Evolutionary conservation across 2,329 filamentous ascomycete species (phyloP), one percentile per base, ranked within the genome.

Genomic region (Fusarium sp.): DNA sequence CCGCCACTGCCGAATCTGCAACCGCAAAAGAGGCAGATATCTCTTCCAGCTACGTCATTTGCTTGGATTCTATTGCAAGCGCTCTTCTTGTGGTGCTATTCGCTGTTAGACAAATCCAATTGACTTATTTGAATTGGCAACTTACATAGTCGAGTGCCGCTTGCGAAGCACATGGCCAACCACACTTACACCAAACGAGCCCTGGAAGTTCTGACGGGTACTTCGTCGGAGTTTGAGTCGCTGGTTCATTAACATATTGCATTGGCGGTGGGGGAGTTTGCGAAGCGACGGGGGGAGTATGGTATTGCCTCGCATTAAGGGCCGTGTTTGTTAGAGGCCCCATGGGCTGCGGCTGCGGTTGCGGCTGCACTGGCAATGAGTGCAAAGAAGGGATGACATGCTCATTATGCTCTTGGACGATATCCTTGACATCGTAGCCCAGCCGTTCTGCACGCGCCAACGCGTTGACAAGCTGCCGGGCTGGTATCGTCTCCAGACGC

Each of bases 401-500:
- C 67, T 86, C 84, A 18, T 75, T 73, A 42, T 74, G 62, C 19
- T 73, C 84, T 37, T 86, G 83, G 18, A 88, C 80, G 6, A 88
- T 81, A 60, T 90, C 88, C 37, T 81, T 80, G 0, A 82, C 80
- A 56, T 89, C 85, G 62, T 90, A 90, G 5, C 89, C 89, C 0
- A 90, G 83, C 5, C 89, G 86, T 73, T 89, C 87, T 3, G 88
- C 88, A 40, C 85, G 82, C 4, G 88, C 88, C 25, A 90, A 82
- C 19, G 88, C 86, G 64, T 90, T 89, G 60, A 90, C 86, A 6
- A 90, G 83, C 19, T 85, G 83, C 32, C 87, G 84, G 2, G 87
- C 88, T 15, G 85, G 84, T 58, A 90, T 90, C 4, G 86, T 88
- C 50, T 83, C 82, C 7, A 90, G 81, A 1, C 88, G 86, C 60